Evolutionary conservation across 192 early-diverging fungal genomes (phyloP).

Genomic region (Geranomyces variabilis): DNA sequence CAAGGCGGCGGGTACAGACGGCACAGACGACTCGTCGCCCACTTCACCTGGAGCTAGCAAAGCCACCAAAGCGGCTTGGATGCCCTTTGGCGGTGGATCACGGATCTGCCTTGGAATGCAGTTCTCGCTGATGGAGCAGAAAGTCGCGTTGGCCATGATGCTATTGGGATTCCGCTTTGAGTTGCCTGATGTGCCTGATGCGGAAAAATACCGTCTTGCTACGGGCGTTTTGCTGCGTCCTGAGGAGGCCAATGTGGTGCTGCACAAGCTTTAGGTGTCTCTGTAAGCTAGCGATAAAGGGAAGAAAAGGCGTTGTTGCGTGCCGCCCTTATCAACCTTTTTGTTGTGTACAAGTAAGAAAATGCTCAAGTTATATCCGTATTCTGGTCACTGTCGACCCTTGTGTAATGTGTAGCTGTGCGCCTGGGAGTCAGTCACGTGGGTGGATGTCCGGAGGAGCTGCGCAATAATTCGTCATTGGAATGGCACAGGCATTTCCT

Average conservation of each 20-base stretch:
- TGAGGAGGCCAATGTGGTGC: background rate
- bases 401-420: too few species aligned
- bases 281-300: too few species aligned
- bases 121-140: conserved; percentile 63
- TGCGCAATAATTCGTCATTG: too few species aligned
- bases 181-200: conserved; percentile 9
- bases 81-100: conserved; percentile 65
- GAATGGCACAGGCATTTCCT: too few species aligned
- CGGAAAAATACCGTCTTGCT: background rate
- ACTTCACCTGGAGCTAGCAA: background rate
- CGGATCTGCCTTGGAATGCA: conserved; percentile 68
- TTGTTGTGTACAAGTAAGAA: too few species aligned
- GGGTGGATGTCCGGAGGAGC: too few species aligned
- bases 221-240: background rate
- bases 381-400: too few species aligned
- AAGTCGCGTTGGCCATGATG: conserved; percentile 56
- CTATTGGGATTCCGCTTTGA: conserved; percentile 53
- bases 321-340: too few species aligned
- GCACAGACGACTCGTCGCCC: background rate
- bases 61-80: conserved; percentile 29
- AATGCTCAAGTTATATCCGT: too few species aligned
- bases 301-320: too few species aligned
- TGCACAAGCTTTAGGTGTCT: too few species aligned
- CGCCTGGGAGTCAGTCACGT: too few species aligned
- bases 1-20: background rate